Conservation (phyloP, 1,284 basidiomycete species). For the Ganoderma sinense region DNA sequence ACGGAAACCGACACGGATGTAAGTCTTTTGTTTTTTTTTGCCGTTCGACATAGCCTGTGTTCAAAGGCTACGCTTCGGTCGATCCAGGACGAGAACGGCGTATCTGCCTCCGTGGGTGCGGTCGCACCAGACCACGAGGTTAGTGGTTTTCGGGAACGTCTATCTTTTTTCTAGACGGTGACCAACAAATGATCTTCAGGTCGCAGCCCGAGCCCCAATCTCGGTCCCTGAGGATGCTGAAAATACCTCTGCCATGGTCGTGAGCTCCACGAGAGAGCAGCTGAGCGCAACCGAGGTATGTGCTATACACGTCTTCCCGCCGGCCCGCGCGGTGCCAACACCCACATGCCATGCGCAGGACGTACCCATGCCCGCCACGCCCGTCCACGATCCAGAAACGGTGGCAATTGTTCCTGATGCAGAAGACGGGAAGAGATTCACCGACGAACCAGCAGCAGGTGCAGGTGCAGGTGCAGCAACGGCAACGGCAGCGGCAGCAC, state of each 20-base stretch:
- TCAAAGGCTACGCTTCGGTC: neutral
- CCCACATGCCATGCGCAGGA: constrained; percentile 11
- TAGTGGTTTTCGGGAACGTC: neutral
- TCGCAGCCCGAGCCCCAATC: neutral
- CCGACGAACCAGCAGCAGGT: neutral
- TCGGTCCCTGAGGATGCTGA: constrained; percentile 3
- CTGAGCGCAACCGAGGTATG: constrained; percentile 17
- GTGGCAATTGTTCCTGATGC: neutral
- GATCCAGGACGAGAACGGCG: constrained; percentile 23
- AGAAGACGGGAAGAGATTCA: neutral
- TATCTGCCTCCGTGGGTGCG: neutral
- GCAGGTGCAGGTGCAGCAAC: neutral
- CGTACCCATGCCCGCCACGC: neutral
- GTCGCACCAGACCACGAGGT: constrained; percentile 14
- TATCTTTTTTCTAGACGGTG: neutral
- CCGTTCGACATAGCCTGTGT: too few relatives aligned
- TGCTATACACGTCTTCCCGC: constrained; percentile 4
- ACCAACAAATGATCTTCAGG: neutral
- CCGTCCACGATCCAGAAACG: constrained; percentile 5
- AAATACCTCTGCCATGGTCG: neutral
- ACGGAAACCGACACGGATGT: constrained; percentile 30
- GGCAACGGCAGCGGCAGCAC: neutral
- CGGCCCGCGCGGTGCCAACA: neutral
- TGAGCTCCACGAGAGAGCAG: constrained; percentile 9
- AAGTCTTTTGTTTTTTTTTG: constrained; percentile 6